phyloP scores from a whole-genome alignment of 441 rosid genomes.

The Erodium moschatum region DNA sequence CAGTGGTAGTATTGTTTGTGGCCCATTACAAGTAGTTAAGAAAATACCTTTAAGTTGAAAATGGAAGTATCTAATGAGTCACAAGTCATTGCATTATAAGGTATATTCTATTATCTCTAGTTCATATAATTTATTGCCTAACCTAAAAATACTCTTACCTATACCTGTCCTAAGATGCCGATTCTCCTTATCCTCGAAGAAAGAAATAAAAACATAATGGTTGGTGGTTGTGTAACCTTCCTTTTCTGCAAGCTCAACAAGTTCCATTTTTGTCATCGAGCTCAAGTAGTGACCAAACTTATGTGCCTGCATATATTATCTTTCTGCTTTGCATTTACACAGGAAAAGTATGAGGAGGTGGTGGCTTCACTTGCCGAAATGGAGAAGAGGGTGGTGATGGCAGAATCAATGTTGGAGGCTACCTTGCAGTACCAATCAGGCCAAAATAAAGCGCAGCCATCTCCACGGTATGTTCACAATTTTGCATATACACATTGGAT shows the following conservation, averaged over 20 bases:
- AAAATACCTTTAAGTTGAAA: not conserved
- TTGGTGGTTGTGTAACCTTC: not conserved
- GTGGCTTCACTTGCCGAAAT: constrained; percentile 62
- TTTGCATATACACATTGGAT: not conserved
- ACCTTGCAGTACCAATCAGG: constrained; percentile 6
- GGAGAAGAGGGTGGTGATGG: constrained; percentile 92
- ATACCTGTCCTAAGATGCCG: not conserved
- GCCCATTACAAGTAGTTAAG: not conserved
- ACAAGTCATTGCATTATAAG: not conserved
- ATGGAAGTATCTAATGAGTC: not conserved
- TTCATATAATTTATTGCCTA: not conserved
- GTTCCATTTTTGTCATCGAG: no score
- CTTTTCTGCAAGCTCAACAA: not conserved
- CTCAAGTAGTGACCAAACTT: no score
- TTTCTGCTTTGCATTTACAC: constrained; percentile 14
- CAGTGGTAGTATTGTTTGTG: constrained; percentile 7
- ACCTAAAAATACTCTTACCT: not conserved
- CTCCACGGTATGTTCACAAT: constrained; percentile 9
- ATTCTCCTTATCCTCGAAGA: no score
- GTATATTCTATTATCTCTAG: not conserved
- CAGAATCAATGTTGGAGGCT: constrained; percentile 40
- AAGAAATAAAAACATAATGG: not conserved
- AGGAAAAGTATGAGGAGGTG: constrained; percentile 89
- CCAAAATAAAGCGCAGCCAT: constrained; percentile 3
- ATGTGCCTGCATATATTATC: not conserved